phyloP scores from a whole-genome alignment of 352 stramenopile species.

The Globisporangium irregulare region DNA sequence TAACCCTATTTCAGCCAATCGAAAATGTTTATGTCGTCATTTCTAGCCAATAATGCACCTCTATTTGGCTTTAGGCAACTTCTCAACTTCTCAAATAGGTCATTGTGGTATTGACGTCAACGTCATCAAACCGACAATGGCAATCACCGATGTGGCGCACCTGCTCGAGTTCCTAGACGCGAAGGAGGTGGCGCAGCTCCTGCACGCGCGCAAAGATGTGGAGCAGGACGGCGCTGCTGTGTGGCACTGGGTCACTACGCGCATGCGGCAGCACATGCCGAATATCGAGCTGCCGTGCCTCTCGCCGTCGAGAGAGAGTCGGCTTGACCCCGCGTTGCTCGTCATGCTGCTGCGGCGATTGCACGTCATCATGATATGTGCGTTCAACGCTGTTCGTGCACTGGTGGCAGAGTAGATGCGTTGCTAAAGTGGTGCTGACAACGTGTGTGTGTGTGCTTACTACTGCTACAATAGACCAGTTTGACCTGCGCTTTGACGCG shows the following conservation, averaged over 20 bases:
- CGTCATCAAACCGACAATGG: background rate
- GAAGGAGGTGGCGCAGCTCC: slow-evolving; percentile 29
- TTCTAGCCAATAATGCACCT: slow-evolving; percentile 6
- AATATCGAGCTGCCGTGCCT: slow-evolving; percentile 24
- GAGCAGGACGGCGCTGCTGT: slow-evolving; percentile 27
- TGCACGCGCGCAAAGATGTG: slow-evolving; percentile 28
- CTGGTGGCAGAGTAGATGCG: background rate
- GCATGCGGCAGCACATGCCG: slow-evolving; percentile 24
- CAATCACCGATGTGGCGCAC: slow-evolving; percentile 35
- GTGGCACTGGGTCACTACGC: slow-evolving; percentile 43
- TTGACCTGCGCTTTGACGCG: slow-evolving; percentile 47
- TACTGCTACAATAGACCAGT: slow-evolving; percentile 29
- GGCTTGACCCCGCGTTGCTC: slow-evolving; percentile 32
- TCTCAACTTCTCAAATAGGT: background rate
- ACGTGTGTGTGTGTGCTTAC: background rate
- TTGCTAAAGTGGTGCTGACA: background rate
- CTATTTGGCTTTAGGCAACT: background rate
- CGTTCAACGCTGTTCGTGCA: slow-evolving; percentile 10
- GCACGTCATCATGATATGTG: slow-evolving; percentile 51
- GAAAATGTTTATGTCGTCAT: background rate
- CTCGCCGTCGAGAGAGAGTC: slow-evolving; percentile 21
- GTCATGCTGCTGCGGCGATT: slow-evolving; percentile 46
- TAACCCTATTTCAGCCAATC: slow-evolving; percentile 19
- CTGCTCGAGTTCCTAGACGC: slow-evolving; percentile 59
- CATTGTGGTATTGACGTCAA: slow-evolving; percentile 6